Evolutionary conservation across 1,139 yeast species (phyloP), one percentile per base, ranked within the genome.

Genomic region (Keqinozyma sinolaborantium): DNA sequence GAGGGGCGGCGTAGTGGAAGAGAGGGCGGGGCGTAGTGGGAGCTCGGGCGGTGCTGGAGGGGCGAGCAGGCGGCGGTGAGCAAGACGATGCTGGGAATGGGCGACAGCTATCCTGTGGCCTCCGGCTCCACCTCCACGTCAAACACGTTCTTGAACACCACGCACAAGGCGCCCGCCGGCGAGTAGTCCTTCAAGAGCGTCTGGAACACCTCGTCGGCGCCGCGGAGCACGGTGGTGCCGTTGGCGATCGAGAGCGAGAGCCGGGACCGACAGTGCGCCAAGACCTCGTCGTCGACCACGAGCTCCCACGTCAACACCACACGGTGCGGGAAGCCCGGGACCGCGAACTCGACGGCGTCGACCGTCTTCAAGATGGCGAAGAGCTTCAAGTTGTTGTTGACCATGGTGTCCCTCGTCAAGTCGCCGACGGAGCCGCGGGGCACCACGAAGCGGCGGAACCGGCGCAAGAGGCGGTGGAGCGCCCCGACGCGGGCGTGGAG

Each of bases 221-320:
- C 34, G 12, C 28, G 29, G 14, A 44, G 26, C 9, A 18, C 10
- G 10, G 21, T 18, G 7, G 21, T 10, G 21, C 10, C 10, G 10
- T 18, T 36, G 8, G 41, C 45, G 14, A 41, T 30, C 4, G 44
- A 32, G 3, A 38, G 39, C 5, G 49, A 31, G 14, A 64, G 30
- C 3, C 39, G 33, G 0, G 64, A 50, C 18, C 48, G 54, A 41
- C 66, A 58, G 12, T 52, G 54, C 4, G 61, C 69, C 1, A 47
- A 39, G 1, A 52, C 36, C 3, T 39, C 29, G 32, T 61, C 58
- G 2, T 35, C 33, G 5, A 63, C 31, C 1, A 43, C 33, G 2
- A 67, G 45, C 11, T 50, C 51, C 71, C 71, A 67, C 8, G 30
- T 32, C 9, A 66, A 25, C 28, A 38, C 16, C 2, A 51, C 8